Evolutionary conservation across 805 yeast genomes (phyloP), one percentile per base, ranked within the genome.

Genomic region (Sugiyamaella valdiviana): DNA sequence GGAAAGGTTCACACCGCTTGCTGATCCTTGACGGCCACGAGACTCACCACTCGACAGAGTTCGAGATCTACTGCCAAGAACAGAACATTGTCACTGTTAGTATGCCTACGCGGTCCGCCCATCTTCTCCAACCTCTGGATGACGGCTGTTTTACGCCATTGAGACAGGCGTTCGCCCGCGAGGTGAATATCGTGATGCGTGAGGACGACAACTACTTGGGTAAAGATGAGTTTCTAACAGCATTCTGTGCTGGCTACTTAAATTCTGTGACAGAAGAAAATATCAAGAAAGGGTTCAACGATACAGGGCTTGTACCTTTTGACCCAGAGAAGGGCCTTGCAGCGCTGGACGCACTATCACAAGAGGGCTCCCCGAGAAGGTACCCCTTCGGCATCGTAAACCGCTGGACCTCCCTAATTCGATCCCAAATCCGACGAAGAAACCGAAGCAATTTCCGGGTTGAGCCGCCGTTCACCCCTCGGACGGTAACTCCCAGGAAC

Each of bases 41-140:
- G 15, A 14, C 29, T 19, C 42, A 39, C n/a, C 15, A 14, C 15
- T 14, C 42, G 14, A n/a, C 6, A 14, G 32, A 39, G 6, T 12
- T 21, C 7, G 29, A 14, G 15, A 6, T 7, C 10, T 39, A 14
- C 22, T 39, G 42, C n/a, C 15, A 14, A 5, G 32, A 39, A 2
- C 20, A 20, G 10, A 15, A 39, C 5, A 39, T 39, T 6, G 15
- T 14, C 35, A 10, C 19, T 2, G 29, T 39, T 14, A 6, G 15
- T 20, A 14, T 39, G 29, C 42, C 42, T 39, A 26, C 42, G 2
- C 42, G 21, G 19, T 39, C 6, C 29, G 19, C 42, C 7, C 42
- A 39, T 15, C 6, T 21, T 2, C 42, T 39, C 17, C 42, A 39
- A 21, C 42, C 42, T 15, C 42, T 39, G 6, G 42, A 39, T 21